Conservation (phyloP, 2,329 filamentous ascomycete genomes). For the Aspergillus novofumigatus region DNA sequence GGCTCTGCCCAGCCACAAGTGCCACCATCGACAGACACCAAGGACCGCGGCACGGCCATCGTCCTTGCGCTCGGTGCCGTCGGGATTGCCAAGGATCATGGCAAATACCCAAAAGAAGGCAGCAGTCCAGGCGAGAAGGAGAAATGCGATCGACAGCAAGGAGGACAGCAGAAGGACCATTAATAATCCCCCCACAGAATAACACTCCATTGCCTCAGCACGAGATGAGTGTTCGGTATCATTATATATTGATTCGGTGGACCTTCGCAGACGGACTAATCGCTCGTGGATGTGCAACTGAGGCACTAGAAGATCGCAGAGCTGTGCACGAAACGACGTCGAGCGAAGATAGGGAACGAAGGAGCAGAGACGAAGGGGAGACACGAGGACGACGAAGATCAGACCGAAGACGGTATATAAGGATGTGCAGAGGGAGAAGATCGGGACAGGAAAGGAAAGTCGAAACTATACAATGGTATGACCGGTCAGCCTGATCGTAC, state of each 20-base stretch:
- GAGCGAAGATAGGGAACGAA: slow-evolving; percentile 39
- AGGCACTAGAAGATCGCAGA: slow-evolving; percentile 51
- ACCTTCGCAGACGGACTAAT: slow-evolving; percentile 26
- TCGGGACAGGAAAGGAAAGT: slow-evolving; percentile 50
- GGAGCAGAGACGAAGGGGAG: slow-evolving; percentile 53
- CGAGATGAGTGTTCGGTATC: slow-evolving; percentile 34
- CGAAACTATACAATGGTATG: slow-evolving; percentile 41
- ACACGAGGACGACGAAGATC: slow-evolving; percentile 48
- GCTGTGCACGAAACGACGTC: slow-evolving; percentile 46
- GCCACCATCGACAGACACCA: slow-evolving; percentile 57
- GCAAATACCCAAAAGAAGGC: slow-evolving; percentile 61
- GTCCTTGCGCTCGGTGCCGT: slow-evolving; percentile 55
- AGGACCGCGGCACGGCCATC: slow-evolving; percentile 59
- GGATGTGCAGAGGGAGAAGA: slow-evolving; percentile 51
- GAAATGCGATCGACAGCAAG: slow-evolving; percentile 53
- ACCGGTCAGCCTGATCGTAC: slow-evolving; percentile 10
- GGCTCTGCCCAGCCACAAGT: slow-evolving; percentile 49
- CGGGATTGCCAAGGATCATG: slow-evolving; percentile 59
- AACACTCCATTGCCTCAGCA: slow-evolving; percentile 31
- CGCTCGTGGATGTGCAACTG: slow-evolving; percentile 47
- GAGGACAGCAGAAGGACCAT: slow-evolving; percentile 54
- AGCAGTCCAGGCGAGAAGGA: slow-evolving; percentile 55
- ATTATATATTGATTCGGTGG: slow-evolving; percentile 33
- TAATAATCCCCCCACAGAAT: slow-evolving; percentile 41
- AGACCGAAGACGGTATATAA: slow-evolving; percentile 53